These are phyloP conservation scores for Globisporangium nodosum DNA, from an alignment of 352 stramenopile genomes.

Conservation along the genomic window DNA sequence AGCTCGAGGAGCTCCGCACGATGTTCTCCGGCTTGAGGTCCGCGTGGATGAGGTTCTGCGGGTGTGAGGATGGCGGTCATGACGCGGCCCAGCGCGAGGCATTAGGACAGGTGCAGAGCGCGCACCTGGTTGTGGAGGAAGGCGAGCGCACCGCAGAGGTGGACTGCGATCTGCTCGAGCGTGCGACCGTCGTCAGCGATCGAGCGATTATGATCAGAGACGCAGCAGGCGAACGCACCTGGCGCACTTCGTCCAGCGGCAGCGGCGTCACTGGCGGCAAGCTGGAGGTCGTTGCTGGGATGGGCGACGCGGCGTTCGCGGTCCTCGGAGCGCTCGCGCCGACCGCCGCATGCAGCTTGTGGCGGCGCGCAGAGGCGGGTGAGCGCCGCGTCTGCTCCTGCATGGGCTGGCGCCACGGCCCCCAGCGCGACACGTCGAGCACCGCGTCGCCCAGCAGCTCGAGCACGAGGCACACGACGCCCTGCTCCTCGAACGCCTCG, in stretches of 20 bases:
- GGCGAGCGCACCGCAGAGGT: slow-evolving; percentile 56
- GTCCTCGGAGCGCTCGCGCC: not conserved
- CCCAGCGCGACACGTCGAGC: slow-evolving; percentile 92
- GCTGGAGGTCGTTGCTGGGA: slow-evolving; percentile 12
- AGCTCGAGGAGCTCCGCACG: slow-evolving; percentile 13
- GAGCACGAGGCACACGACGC: slow-evolving; percentile 59
- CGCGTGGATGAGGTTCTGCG: slow-evolving; percentile 55
- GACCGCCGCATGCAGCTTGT: slow-evolving; percentile 51
- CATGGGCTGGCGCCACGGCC: slow-evolving; percentile 91
- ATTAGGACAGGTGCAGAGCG: not conserved
- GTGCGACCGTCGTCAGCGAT: not conserved
- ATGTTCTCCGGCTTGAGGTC: slow-evolving; percentile 82
- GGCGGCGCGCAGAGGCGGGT: slow-evolving; percentile 33
- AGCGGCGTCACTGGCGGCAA: slow-evolving; percentile 17
- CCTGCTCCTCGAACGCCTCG: slow-evolving; percentile 47
- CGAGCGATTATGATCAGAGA: not conserved
- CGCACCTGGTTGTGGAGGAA: slow-evolving; percentile 48
- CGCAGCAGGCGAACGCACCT: slow-evolving; percentile 11
- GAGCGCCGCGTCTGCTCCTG: slow-evolving; percentile 24
- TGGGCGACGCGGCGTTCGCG: not conserved
- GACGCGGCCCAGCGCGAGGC: not conserved
- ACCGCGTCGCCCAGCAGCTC: slow-evolving; percentile 75
- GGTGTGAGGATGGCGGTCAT: not conserved
- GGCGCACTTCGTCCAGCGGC: slow-evolving; percentile 31
- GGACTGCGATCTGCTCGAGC: slow-evolving; percentile 35